Evolutionary conservation across 2,329 filamentous ascomycete genomes (phyloP).

Genomic region (Phyllachora maydis): DNA sequence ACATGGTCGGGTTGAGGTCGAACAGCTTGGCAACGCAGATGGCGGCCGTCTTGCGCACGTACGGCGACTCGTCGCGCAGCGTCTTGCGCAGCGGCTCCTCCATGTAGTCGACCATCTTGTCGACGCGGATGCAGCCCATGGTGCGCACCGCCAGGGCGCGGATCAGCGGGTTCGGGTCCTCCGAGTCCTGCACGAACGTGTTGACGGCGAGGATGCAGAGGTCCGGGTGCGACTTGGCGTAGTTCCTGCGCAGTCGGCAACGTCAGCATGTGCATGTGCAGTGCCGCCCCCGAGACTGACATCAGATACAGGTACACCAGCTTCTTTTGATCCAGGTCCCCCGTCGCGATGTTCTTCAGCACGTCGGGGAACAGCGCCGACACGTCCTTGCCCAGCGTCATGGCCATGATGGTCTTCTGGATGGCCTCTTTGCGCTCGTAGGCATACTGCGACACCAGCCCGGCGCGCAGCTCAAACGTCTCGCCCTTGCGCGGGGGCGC

Average conservation of each 20-base stretch:
- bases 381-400: slow-evolving; percentile 97
- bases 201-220: slow-evolving; percentile 97
- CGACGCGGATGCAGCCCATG: slow-evolving; percentile 95
- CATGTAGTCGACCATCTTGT: slow-evolving; percentile 99
- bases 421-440: slow-evolving; percentile 98
- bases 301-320: slow-evolving; percentile 96
- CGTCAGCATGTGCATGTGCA: slow-evolving; percentile 1
- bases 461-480: slow-evolving; percentile 90
- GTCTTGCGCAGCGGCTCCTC: slow-evolving; percentile 94
- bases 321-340: slow-evolving; percentile 95
- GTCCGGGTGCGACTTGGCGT: slow-evolving; percentile 96
- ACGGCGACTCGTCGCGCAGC: slow-evolving; percentile 87
- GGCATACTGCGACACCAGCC: slow-evolving; percentile 94
- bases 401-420: slow-evolving; percentile 99
- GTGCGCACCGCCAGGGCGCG: slow-evolving; percentile 88
- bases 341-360: slow-evolving; percentile 93
- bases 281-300: slow-evolving; percentile 36
- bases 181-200: slow-evolving; percentile 96
- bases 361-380: slow-evolving; percentile 94
- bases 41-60: slow-evolving; percentile 93
- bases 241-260: slow-evolving; percentile 50
- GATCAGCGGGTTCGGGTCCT: slow-evolving; percentile 93
- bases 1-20: slow-evolving; percentile 80
- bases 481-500: slow-evolving; percentile 88
- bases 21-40: slow-evolving; percentile 97